Evolutionary conservation across 2,329 filamentous ascomycete species (phyloP), one percentile per base, ranked within the genome.

Genomic region (Orbilia blumenaviensis): DNA sequence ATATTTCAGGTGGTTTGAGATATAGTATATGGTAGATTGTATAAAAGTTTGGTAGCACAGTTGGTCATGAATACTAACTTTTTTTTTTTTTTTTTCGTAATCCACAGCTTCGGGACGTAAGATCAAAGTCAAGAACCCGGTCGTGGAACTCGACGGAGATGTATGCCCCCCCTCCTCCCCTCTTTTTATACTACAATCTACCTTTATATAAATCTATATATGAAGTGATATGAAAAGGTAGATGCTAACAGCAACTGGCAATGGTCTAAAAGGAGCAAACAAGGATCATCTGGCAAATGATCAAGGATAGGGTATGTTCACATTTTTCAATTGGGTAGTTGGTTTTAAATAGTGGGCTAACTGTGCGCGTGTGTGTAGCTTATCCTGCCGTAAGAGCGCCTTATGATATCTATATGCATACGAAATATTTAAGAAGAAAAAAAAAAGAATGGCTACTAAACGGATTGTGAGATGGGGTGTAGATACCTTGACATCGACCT

Each of bases 111-210:
- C 66, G 32, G 52, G 63, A 58, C 71, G 71, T 42, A 99, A 98
- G 91, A 98, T 98, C 88, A 95, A 96, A 89, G 95, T 99, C 87
- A 94, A 96, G 90, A 98, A 97, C 85, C 95, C 95, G 79, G 90
- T 99, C 83, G 95, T 99, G 84, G 95, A 98, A 87, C 89, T 98
- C 81, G 94, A 98, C 84, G 94, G 94, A 82, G 89, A 90, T 84
- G 89, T 80, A 80, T 62, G 78, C 78, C 77, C 16, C 61, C 61
- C 68, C 78, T 52, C 69, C 66, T 32, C 60, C 76, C 69, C 56
- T 12, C 14, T 27, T 16, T 18, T 16, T 3, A 10, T 27, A n/a
- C 54, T 50, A 27, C n/a, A 10, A 21, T n/a, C n/a, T n/a, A n/a
- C n/a, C n/a, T n/a, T n/a, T n/a, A n/a, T n/a, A n/a, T n/a, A n/a